Conservation (phyloP, 2,329 filamentous ascomycete genomes). For the Aureobasidium sp. region DNA sequence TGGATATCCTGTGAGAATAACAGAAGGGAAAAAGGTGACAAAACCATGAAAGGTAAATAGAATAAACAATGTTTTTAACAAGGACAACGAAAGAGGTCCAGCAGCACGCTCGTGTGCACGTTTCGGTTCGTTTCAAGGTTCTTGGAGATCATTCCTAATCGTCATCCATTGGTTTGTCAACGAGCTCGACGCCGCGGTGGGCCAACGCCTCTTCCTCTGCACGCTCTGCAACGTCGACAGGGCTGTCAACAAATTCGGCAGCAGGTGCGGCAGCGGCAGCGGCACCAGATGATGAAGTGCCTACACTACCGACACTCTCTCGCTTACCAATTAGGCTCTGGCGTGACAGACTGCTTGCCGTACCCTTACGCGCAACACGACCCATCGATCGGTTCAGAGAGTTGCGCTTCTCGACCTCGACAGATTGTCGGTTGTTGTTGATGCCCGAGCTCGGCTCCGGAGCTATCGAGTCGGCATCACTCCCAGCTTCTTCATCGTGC, state of each 20-base stretch:
- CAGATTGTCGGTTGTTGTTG: conserved; percentile 17
- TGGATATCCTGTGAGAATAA: conserved; percentile 3
- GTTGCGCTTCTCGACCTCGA: conserved; percentile 52
- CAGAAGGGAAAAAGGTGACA: background rate
- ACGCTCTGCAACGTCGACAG: conserved; percentile 17
- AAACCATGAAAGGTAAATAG: background rate
- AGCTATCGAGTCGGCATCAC: conserved; percentile 7
- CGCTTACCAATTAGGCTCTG: conserved; percentile 27
- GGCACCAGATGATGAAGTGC: conserved; percentile 26
- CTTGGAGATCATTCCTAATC: conserved; percentile 11
- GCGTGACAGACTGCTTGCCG: conserved; percentile 34
- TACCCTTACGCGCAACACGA: conserved; percentile 33
- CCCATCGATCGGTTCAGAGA: conserved; percentile 48
- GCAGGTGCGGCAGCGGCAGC: conserved; percentile 22
- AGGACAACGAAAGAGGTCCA: background rate
- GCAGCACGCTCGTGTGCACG: conserved; percentile 10
- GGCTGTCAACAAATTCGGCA: conserved; percentile 19
- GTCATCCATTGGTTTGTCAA: conserved; percentile 66
- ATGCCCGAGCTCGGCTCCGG: conserved; percentile 4
- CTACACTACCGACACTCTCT: conserved; percentile 33
- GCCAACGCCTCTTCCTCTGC: conserved; percentile 26
- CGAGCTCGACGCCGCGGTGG: conserved; percentile 54
- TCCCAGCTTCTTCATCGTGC: conserved; percentile 15
- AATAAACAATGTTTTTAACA: conserved; percentile 6
- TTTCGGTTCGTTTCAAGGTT: conserved; percentile 9